These are phyloP conservation scores for Salix arbutifolia DNA, from an alignment of 345 rosid species.

Conservation along the genomic window DNA sequence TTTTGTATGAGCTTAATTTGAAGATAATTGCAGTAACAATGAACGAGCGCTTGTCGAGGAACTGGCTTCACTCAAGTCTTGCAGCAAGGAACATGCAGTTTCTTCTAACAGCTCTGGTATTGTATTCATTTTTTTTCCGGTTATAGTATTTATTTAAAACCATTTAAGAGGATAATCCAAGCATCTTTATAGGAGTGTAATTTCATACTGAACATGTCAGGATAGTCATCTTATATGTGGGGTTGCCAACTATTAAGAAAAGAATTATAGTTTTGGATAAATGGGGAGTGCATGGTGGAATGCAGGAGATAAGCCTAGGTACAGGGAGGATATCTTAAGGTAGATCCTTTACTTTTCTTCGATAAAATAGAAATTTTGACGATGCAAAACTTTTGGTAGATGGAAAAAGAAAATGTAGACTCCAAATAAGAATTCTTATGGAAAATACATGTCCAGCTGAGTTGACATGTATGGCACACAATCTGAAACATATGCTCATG, in stretches of 20 bases:
- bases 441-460: too few species aligned
- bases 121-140: neutral
- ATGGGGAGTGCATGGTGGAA: neutral
- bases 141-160: neutral
- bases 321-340: neutral
- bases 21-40: slow-evolving; percentile 42
- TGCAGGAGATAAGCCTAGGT: neutral
- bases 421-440: too few species aligned
- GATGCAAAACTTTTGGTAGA: too few species aligned
- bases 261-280: neutral
- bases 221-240: neutral
- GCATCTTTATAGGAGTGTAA: neutral
- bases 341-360: neutral
- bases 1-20: slow-evolving; percentile 11
- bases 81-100: slow-evolving; percentile 30
- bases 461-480: too few species aligned
- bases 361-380: neutral
- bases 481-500: too few species aligned
- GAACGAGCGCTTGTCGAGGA: slow-evolving; percentile 66
- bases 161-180: neutral
- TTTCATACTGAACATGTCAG: neutral
- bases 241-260: neutral
- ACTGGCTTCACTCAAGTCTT: slow-evolving; percentile 50
- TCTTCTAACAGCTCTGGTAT: slow-evolving; percentile 33
- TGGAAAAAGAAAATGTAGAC: too few species aligned